Evolutionary conservation across 2,329 filamentous ascomycete species (phyloP), one percentile per base, ranked within the genome.

Genomic region (Septoria petroselini): DNA sequence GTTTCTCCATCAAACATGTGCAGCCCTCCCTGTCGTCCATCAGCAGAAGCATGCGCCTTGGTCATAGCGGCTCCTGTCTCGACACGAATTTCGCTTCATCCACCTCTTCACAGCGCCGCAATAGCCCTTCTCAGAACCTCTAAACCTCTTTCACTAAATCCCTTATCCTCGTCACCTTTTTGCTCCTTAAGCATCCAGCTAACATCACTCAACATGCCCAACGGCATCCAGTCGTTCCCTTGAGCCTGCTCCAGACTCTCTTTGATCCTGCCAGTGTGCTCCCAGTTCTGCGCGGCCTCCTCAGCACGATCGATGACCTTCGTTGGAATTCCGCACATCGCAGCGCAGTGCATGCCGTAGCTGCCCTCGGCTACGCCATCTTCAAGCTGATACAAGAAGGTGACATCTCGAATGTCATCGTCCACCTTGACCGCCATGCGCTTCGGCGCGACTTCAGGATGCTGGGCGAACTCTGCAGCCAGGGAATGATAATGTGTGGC

Each of bases 311-410:
- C 84, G 54, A 98, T 89, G 12, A 98, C 83, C 48, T 84, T 84
- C 37, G 76, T 75, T 0, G 89, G 82, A 57, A 98, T 97, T 1
- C 93, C 93, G 62, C 93, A 98, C 93, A 98, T 98, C 53, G 89
- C 85, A 1, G 93, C 93, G 66, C 93, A 98, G 69, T 98, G 93
- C 93, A 98, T 98, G 62, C 93, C 93, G 65, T 97, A 98, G 64
- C 88, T 95, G 12, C 93, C 93, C 69, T 97, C 91, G 0, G 93
- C 93, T 7, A 97, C 89, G 1, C 93, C 93, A 11, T 88, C 81
- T 70, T 97, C 93, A 0, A 98, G 80, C 64, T 88, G 91, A 73
- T 98, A 98, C 48, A 98, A 69, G 72, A 98, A 98, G 0, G 91
- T 96, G n/a, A 98, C 84, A n/a, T 84, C 83, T 18, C 88, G 81